Evolutionary conservation across 208 protist species (phyloP), one percentile per base, ranked within the genome.

Genomic region (Leptomonas pyrrhocoris): DNA sequence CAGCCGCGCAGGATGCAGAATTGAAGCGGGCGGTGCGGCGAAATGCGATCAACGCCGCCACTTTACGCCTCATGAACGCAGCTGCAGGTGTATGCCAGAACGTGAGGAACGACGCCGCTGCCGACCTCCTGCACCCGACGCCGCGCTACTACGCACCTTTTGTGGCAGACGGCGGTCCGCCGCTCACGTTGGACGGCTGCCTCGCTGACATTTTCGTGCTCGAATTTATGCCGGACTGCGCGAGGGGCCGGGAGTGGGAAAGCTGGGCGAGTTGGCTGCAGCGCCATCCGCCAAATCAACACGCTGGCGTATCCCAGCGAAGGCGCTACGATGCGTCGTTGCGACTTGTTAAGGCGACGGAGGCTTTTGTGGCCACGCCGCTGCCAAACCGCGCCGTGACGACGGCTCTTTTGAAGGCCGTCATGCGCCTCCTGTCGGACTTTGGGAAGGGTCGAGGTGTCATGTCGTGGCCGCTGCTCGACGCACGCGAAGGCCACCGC

Each of bases 121-220:
- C 4, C 5, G n/a, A 13, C 6, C 15, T 42, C 13, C 28, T 65
- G 2, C n/a, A n/a, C n/a, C 74, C 61, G 34, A 57, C 61, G 11
- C 50, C 74, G 45, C 72, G 67, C 38, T 40, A 50, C 31, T 84
- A 84, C 60, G 51, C 68, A 7, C 79, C 79, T 23, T 42, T 53
- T 7, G 69, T 80, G 11, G 57, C 34, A 1, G 50, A 74, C 23
- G 66, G 68, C n/a, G 65, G 73, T 11, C 38, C 55, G 0, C 64
- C 74, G 19, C 68, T 84, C 21, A 54, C 55, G 16, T 49, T 46
- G n/a, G 50, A 73, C 23, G 66, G 67, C 15, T 82, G 74, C 48
- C 54, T 88, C 2, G 74, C 75, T 1, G 79, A 84, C 49, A 65
- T 88, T 6, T 88, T 76, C 34, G 83, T 88, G 40, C 34, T 88